phyloP scores from a whole-genome alignment of 2,329 filamentous ascomycete species.

The Aspergillus thermomutatus region DNA sequence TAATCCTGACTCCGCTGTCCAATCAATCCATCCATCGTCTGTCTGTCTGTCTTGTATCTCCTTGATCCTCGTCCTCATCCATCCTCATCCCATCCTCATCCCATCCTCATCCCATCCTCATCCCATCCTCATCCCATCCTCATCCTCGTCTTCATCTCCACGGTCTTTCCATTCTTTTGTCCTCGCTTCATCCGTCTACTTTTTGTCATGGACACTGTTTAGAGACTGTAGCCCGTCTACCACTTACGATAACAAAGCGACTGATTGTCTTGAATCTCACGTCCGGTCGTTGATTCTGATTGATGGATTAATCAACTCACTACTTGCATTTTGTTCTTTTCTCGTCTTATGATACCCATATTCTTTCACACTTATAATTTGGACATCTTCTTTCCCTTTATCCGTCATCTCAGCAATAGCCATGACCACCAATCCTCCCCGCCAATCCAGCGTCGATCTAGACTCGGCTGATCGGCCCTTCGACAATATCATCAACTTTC shows the following conservation, averaged over 20 bases:
- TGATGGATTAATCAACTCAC: background rate
- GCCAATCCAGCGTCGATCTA: conserved; percentile 31
- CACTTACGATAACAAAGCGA: background rate
- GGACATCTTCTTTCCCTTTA: background rate
- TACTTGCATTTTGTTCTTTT: background rate
- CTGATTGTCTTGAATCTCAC: background rate
- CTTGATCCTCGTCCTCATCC: background rate
- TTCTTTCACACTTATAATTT: background rate
- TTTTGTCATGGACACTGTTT: background rate
- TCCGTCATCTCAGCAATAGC: background rate
- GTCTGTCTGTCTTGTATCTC: background rate
- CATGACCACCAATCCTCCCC: conserved; percentile 11
- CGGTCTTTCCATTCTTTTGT: background rate
- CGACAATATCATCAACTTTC: conserved; percentile 68
- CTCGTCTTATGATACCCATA: background rate
- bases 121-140: background rate
- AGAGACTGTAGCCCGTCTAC: background rate
- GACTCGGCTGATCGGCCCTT: conserved; percentile 40
- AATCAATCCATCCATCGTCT: background rate
- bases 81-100: too few relatives aligned
- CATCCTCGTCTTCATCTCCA: too few relatives aligned
- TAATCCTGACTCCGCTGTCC: background rate
- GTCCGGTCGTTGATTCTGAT: background rate
- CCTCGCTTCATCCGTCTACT: background rate
- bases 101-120: background rate